A percentile compares a stretch with the other conserved stretches of the same genome.
phyloP scores from a whole-genome alignment of 495 filamentous ascomycete species.

The Penicillium samsonianum region DNA sequence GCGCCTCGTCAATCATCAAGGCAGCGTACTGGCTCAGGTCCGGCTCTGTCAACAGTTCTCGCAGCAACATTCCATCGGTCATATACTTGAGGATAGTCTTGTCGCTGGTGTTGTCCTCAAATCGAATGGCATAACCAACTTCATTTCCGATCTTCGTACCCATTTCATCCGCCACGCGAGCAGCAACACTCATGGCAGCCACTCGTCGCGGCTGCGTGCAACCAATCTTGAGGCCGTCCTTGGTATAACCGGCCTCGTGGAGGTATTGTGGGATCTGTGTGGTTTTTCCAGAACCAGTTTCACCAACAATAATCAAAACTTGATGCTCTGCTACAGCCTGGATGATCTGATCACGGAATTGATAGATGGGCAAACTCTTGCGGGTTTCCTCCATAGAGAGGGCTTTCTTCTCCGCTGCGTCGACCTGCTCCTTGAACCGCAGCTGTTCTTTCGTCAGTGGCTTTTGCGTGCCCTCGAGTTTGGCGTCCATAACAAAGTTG shows the following conservation, averaged over 20 bases:
- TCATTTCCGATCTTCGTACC: constrained; percentile 88
- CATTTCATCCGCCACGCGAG: constrained; percentile 93
- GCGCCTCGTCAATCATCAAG: constrained; percentile 96
- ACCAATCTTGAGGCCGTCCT: constrained; percentile 59
- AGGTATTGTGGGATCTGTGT: constrained; percentile 90
- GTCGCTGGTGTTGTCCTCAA: constrained; percentile 90
- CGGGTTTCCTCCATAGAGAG: constrained; percentile 86
- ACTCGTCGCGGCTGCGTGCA: constrained; percentile 87
- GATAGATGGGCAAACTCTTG: constrained; percentile 88
- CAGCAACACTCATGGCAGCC: constrained; percentile 93
- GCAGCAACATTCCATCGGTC: constrained; percentile 95
- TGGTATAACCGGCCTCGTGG: constrained; percentile 84
- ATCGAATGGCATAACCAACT: constrained; percentile 94
- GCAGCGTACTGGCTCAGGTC: constrained; percentile 82
- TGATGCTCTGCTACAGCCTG: constrained; percentile 75
- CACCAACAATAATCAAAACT: constrained; percentile 84
- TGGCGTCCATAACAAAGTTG: constrained; percentile 78
- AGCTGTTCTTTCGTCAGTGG: constrained; percentile 75
- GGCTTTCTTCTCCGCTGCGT: constrained; percentile 83
- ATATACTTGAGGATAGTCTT: constrained; percentile 96
- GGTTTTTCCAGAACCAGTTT: constrained; percentile 87
- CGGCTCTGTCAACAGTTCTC: constrained; percentile 90
- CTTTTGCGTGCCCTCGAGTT: constrained; percentile 66
- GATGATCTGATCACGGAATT: constrained; percentile 74
- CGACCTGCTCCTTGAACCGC: constrained; percentile 73